Percentiles rank a stretch among this genome's conserved stretches.
Conservation (phyloP, 257 asterid genomes). For the Dorcoceras hygrometricum region DNA sequence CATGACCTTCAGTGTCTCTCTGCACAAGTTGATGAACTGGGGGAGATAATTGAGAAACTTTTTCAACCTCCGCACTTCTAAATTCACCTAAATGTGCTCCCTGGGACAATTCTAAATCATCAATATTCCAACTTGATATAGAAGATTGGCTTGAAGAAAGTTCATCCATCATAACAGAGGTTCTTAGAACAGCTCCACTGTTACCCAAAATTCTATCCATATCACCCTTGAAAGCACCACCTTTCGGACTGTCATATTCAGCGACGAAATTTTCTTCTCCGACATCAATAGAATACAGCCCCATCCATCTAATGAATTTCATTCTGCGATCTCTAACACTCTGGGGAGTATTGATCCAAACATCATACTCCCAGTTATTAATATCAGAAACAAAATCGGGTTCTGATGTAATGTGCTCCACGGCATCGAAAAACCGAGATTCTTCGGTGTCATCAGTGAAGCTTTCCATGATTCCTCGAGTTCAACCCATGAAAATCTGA, state of each 20-base stretch:
- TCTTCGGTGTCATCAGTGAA: conserved; percentile 47
- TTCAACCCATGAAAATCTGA: conserved; percentile 61
- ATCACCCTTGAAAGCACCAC: conserved; percentile 27
- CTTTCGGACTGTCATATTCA: conserved; percentile 11
- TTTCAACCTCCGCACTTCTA: conserved; percentile 26
- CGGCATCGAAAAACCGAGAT: conserved; percentile 64
- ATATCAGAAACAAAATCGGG: conserved; percentile 33
- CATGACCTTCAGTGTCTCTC: conserved; percentile 31
- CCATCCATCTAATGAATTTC: conserved; percentile 59
- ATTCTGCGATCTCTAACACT: conserved; percentile 72
- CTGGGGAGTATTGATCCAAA: conserved; percentile 63
- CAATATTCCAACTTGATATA: conserved; percentile 40
- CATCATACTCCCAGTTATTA: conserved; percentile 43
- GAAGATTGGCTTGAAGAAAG: conserved; percentile 45
- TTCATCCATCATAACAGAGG: conserved; percentile 39
- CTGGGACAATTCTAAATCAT: conserved; percentile 31
- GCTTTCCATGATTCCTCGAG: conserved; percentile 62
- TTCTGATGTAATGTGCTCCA: conserved; percentile 49
- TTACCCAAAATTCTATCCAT: conserved; percentile 44
- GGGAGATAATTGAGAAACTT: conserved; percentile 24
- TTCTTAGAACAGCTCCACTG: conserved; percentile 55
- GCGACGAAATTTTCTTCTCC: conserved; percentile 26
- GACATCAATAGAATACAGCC: conserved; percentile 29
- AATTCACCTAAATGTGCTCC: conserved; percentile 29
- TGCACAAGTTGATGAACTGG: conserved; percentile 23